Evolutionary conservation across 2,329 filamentous ascomycete species (phyloP).

Genomic region (Gnomoniopsis sp.): DNA sequence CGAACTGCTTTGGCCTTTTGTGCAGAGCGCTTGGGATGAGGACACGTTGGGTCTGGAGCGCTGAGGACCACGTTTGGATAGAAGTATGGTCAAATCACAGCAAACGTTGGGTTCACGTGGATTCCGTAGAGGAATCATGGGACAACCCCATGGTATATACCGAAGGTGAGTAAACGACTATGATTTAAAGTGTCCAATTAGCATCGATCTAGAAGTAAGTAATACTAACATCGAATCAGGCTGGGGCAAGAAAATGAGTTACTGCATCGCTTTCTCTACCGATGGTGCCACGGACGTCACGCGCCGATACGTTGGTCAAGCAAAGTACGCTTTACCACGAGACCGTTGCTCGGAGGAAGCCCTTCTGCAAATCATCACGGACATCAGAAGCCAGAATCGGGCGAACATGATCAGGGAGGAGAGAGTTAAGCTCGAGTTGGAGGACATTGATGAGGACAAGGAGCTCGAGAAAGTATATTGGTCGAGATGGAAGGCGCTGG

Average conservation of each 20-base stretch:
- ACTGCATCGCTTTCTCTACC: constrained; percentile 93
- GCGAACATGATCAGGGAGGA: no score
- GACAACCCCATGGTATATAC: constrained; percentile 89
- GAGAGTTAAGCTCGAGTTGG: no score
- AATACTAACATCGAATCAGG: constrained; percentile 36
- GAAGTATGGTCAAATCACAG: constrained; percentile 95
- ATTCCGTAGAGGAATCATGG: constrained; percentile 91
- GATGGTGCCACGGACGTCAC: constrained; percentile 73
- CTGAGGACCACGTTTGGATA: constrained; percentile 95
- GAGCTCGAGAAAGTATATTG: no score
- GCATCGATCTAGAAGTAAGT: no score
- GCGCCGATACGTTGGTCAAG: constrained; percentile 65
- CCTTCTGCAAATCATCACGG: no score
- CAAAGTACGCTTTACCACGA: constrained; percentile 66
- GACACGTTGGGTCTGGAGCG: constrained; percentile 97
- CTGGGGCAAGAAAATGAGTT: constrained; percentile 94
- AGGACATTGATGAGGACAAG: no score
- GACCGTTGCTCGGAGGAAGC: constrained; percentile 79
- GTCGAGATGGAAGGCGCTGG: no score
- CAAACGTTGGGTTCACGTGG: constrained; percentile 93
- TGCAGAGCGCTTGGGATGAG: constrained; percentile 86
- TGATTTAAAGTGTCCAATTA: no score
- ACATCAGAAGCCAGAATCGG: no score
- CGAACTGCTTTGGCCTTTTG: constrained; percentile 97
- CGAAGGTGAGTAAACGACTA: no score